phyloP scores from a whole-genome alignment of 805 yeast genomes.

The Metschnikowia peoriensis region DNA sequence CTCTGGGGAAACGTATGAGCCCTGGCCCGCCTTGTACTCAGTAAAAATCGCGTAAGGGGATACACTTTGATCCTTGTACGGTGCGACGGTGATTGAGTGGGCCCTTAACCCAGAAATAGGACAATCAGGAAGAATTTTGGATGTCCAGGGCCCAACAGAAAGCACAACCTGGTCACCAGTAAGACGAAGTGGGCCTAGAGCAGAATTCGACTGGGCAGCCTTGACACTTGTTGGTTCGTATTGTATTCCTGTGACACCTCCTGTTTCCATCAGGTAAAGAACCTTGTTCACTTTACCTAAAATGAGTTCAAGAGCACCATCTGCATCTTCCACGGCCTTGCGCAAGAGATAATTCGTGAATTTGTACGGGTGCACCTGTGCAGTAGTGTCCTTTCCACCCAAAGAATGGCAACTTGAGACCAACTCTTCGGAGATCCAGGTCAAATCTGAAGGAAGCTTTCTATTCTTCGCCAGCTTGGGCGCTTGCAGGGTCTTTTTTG shows the following conservation, averaged over 20 bases:
- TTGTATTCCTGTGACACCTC: slow-evolving; percentile 69
- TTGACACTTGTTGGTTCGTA: slow-evolving; percentile 49
- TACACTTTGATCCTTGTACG: slow-evolving; percentile 66
- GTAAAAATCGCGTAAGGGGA: slow-evolving; percentile 94
- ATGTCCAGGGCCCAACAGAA: slow-evolving; percentile 96
- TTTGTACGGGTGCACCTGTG: slow-evolving; percentile 94
- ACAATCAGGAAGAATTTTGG: slow-evolving; percentile 84
- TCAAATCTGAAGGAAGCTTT: slow-evolving; percentile 57
- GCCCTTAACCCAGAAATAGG: slow-evolving; percentile 94
- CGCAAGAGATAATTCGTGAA: slow-evolving; percentile 82
- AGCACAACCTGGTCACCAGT: slow-evolving; percentile 76
- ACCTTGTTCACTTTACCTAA: slow-evolving; percentile 81
- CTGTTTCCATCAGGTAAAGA: slow-evolving; percentile 57
- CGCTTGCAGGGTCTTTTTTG: slow-evolving; percentile 28
- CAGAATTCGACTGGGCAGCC: slow-evolving; percentile 22
- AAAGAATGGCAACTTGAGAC: slow-evolving; percentile 73
- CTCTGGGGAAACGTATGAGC: slow-evolving; percentile 82
- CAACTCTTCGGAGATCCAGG: slow-evolving; percentile 69
- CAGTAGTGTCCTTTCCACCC: slow-evolving; percentile 86
- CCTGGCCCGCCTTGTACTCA: slow-evolving; percentile 71
- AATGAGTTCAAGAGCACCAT: slow-evolving; percentile 80
- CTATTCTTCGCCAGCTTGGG: slow-evolving; percentile 3
- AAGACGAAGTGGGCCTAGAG: slow-evolving; percentile 44
- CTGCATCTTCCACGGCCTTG: slow-evolving; percentile 64
- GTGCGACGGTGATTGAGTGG: slow-evolving; percentile 89